phyloP scores from a whole-genome alignment of 2,329 filamentous ascomycete genomes.

The Orbilia oligospora region DNA sequence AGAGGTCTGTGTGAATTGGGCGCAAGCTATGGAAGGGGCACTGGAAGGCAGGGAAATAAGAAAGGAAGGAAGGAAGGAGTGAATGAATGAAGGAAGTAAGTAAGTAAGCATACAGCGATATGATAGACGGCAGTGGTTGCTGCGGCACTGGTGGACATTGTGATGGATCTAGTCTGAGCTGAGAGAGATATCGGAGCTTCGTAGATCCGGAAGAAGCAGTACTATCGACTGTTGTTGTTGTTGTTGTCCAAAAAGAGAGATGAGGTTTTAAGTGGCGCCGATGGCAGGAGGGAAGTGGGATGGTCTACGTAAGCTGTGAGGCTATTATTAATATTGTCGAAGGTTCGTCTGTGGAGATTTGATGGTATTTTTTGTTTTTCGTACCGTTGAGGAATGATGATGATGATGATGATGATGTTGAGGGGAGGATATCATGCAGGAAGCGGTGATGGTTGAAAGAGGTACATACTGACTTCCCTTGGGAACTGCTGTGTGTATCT shows the following conservation, averaged over 20 bases:
- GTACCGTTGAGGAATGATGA: neutral
- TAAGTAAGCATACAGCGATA: slow-evolving; percentile 38
- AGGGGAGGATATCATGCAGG: neutral
- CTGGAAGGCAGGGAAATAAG: too few relatives aligned
- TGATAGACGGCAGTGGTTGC: slow-evolving; percentile 53
- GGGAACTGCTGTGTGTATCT: neutral
- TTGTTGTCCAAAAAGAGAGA: slow-evolving; percentile 4
- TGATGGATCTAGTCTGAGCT: neutral
- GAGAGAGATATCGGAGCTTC: slow-evolving; percentile 22
- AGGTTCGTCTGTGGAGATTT: neutral
- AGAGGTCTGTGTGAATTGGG: neutral
- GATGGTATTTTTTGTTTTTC: neutral
- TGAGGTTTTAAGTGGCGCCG: slow-evolving; percentile 11
- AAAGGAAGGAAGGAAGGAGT: too few relatives aligned
- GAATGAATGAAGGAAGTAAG: too few relatives aligned
- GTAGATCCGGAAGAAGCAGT: slow-evolving; percentile 2
- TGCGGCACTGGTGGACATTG: slow-evolving; percentile 40
- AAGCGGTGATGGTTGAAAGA: neutral
- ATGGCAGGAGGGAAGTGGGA: slow-evolving; percentile 15
- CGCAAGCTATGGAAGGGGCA: neutral
- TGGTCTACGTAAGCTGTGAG: neutral
- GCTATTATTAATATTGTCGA: neutral
- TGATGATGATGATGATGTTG: neutral
- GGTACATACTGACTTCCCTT: too few relatives aligned
- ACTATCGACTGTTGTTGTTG: neutral